Percentiles rank a stretch among this genome's conserved stretches.
Conservation (phyloP, 2,329 filamentous ascomycete species). For the Fusarium fracticaudum region DNA sequence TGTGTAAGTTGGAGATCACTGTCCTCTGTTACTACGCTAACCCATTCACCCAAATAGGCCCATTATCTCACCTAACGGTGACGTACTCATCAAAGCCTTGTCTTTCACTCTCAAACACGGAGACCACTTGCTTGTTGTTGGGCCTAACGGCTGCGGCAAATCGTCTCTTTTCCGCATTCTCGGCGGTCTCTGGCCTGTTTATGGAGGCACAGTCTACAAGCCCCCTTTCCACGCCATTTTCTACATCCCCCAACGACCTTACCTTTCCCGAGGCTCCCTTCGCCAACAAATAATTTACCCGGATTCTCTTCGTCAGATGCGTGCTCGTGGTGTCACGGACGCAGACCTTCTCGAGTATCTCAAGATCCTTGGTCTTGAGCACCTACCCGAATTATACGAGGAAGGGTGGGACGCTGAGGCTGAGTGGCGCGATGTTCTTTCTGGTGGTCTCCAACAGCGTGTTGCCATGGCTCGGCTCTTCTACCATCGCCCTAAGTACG, state of each 20-base stretch:
- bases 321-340: conserved; percentile 83
- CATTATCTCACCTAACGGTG: conserved; percentile 96
- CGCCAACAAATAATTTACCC: conserved; percentile 98
- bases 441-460: conserved; percentile 91
- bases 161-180: conserved; percentile 96
- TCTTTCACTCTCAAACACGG: conserved; percentile 88
- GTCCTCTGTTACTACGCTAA: conserved; percentile 23
- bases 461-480: conserved; percentile 96
- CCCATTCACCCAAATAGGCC: conserved; percentile 59
- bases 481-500: conserved; percentile 92
- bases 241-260: conserved; percentile 96
- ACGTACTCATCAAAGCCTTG: conserved; percentile 85
- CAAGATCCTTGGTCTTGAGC: conserved; percentile 81
- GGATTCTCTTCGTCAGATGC: conserved; percentile 87
- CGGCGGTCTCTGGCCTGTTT: conserved; percentile 96
- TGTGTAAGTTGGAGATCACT: conserved; percentile 64
- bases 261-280: conserved; percentile 89
- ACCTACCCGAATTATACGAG: conserved; percentile 79
- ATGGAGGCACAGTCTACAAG: conserved; percentile 92
- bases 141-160: conserved; percentile 97
- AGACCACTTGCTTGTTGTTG: conserved; percentile 92
- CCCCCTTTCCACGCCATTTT: conserved; percentile 94
- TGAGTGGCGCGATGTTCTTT: conserved; percentile 95
- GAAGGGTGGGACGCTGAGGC: conserved; percentile 92
- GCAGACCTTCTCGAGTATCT: conserved; percentile 81